Evolutionary conservation across 192 early-diverging fungal species (phyloP), one percentile per base, ranked within the genome.

Genomic region (Chytriomyces hyalinus): DNA sequence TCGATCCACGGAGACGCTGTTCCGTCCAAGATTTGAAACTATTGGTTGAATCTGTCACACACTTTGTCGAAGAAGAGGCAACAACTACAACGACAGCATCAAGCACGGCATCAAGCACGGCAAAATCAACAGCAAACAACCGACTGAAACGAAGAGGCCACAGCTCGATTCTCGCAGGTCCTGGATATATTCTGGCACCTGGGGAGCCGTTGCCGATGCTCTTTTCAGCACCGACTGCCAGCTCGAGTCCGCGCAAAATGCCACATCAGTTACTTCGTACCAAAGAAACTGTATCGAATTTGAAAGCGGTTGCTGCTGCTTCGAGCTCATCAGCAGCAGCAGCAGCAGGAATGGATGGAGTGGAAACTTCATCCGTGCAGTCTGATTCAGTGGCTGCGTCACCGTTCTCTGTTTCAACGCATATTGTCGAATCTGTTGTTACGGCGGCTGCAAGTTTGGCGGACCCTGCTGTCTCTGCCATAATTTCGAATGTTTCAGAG

Each of bases 1-100:
- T 91, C 50, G 90, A 93, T 49, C 80, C 80, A 2, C 67, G 65
- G 1, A 44, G 61, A 3, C 75, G 80, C 24, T 69, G 65, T 46
- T 78, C 75, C n/a, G 75, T 81, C 51, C 8, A 17, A n/a, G 73
- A 75, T 46, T 48, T 75, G 24, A 75, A 75, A 75, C 28, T 65
- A 15, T 10, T 75, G 45, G 73, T 75, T 28, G 73, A 75, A 53
- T 20, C 28, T 10, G 15, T 28, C 20, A 62, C 73, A 3, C 57
- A 75, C n/a, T 75, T 75, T 65, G 73, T 75, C 22, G 73, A 75
- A 75, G 3, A 9, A 9, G 73, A 75, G 20, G 63, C 73, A 11
- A 48, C 47, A 13, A 4, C 73, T 6, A 6, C 61, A 28, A 9
- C 71, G 9, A 17, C n/a, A 7, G 36, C 36, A 36, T 36, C 36